Conservation (phyloP, 805 yeast genomes). For the Gaillardinia entomophila region DNA sequence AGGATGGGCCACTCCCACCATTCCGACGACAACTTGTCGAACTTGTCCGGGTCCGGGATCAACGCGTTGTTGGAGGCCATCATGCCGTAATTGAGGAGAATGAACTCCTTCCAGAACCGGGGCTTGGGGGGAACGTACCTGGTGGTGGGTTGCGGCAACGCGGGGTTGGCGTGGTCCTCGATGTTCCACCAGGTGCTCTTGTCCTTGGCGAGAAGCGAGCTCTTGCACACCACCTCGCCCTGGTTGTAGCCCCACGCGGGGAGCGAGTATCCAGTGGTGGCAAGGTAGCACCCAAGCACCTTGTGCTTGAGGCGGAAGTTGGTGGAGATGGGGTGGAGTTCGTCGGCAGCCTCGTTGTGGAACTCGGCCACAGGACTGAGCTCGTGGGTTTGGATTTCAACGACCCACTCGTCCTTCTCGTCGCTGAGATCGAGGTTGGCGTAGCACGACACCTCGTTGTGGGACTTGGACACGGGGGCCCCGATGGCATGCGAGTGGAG, state of each 20-base stretch:
- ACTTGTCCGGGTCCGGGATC: conserved; percentile 71
- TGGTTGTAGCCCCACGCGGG: conserved; percentile 87
- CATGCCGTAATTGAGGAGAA: conserved; percentile 77
- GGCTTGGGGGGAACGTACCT: conserved; percentile 47
- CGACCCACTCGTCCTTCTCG: conserved; percentile 80
- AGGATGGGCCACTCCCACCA: conserved; percentile 93
- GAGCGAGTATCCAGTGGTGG: conserved; percentile 61
- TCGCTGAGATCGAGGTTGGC: conserved; percentile 73
- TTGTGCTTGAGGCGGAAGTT: conserved; percentile 63
- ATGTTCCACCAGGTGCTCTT: conserved; percentile 77
- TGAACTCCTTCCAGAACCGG: conserved; percentile 68
- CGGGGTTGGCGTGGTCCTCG: conserved; percentile 58
- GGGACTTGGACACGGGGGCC: conserved; percentile 64
- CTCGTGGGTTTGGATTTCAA: conserved; percentile 71
- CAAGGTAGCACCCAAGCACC: conserved; percentile 65
- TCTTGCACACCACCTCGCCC: conserved; percentile 70
- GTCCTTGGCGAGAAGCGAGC: conserved; percentile 46
- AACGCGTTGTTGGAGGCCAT: conserved; percentile 82
- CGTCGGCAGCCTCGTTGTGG: conserved; percentile 40
- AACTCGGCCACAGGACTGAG: conserved; percentile 34
- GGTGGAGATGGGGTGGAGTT: conserved; percentile 71
- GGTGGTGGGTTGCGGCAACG: conserved; percentile 27
- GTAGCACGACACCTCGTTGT: conserved; percentile 84
- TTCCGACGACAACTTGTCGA: conserved; percentile 61
- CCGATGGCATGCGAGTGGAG: conserved; percentile 77